Evolutionary conservation across 2,329 filamentous ascomycete genomes (phyloP).

Genomic region (Exophiala aquamarina): DNA sequence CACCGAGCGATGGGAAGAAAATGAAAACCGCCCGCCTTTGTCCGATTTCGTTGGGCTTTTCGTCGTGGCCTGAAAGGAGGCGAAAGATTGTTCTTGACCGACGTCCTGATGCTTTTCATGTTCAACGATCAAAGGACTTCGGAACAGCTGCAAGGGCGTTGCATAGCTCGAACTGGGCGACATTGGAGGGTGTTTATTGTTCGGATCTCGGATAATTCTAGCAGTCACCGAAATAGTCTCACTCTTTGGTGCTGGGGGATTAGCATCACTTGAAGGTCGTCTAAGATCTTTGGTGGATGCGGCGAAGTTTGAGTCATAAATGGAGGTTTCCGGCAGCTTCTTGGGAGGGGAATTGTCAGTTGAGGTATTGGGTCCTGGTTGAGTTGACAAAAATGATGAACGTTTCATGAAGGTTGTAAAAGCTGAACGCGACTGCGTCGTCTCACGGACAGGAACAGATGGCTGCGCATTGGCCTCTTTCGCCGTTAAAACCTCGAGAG

Average conservation of each 20-base stretch:
- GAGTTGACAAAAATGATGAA: slow-evolving; percentile 30
- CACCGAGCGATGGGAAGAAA: slow-evolving; percentile 41
- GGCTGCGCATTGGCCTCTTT: slow-evolving; percentile 29
- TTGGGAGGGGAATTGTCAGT: slow-evolving; percentile 27
- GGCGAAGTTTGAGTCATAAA: slow-evolving; percentile 9
- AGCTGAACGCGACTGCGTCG: slow-evolving; percentile 29
- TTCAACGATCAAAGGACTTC: slow-evolving; percentile 64
- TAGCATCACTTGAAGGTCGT: slow-evolving; percentile 8
- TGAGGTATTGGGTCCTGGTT: slow-evolving; percentile 32
- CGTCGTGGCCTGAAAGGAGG: slow-evolving; percentile 19
- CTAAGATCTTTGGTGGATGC: slow-evolving; percentile 3
- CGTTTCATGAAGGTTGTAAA: slow-evolving; percentile 30
- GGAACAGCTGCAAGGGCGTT: slow-evolving; percentile 46
- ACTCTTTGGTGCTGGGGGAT: slow-evolving; percentile 22
- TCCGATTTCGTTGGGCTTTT: slow-evolving; percentile 30
- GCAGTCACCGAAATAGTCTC: slow-evolving; percentile 89
- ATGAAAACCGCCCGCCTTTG: slow-evolving; percentile 37
- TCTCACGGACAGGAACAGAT: slow-evolving; percentile 29
- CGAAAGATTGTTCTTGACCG: slow-evolving; percentile 22
- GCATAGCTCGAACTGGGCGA: slow-evolving; percentile 22
- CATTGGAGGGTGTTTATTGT: slow-evolving; percentile 19
- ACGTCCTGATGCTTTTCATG: slow-evolving; percentile 52
- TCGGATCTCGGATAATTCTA: slow-evolving; percentile 68
- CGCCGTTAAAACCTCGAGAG: slow-evolving; percentile 71
- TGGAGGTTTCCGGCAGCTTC: slow-evolving; percentile 11